Conservation (phyloP, 2,329 filamentous ascomycete species). For the Bertia moriformis region DNA sequence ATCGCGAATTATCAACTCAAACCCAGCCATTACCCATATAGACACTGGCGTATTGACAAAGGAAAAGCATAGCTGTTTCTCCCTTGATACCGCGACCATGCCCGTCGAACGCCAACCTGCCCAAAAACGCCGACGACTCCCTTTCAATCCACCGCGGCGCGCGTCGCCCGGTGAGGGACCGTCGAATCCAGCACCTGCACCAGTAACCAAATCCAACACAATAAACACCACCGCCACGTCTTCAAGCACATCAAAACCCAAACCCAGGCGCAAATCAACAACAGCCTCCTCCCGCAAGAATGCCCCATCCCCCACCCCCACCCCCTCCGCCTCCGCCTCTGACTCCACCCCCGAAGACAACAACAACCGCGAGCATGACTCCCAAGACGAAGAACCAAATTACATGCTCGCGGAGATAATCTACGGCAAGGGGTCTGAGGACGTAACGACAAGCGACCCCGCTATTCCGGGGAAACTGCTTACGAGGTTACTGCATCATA, state of each 20-base stretch:
- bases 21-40: too few species aligned
- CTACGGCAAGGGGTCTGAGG: constrained; percentile 9
- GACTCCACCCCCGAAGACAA: constrained; percentile 2
- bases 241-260: constrained; percentile 7
- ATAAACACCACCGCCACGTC: constrained; percentile 5
- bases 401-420: constrained; percentile 28
- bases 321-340: constrained; percentile 2
- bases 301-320: constrained; percentile 2
- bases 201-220: neutral
- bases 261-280: constrained; percentile 7
- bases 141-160: constrained; percentile 26
- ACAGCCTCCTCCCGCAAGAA: constrained; percentile 4
- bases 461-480: constrained; percentile 61
- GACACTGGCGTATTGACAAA: too few species aligned
- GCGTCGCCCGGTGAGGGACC: constrained; percentile 9
- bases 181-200: constrained; percentile 3
- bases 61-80: too few species aligned
- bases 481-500: constrained; percentile 62
- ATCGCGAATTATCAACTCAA: too few species aligned
- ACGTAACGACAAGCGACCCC: constrained; percentile 17
- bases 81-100: too few species aligned
- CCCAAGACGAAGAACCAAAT: constrained; percentile 21
- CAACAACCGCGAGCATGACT: constrained; percentile 6
- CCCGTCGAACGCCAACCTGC: constrained; percentile 12
- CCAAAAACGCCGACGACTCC: constrained; percentile 19